Base-by-base conservation (phyloP, 176 grass and related monocot genomes). In the Cenchrus americanus region DNA sequence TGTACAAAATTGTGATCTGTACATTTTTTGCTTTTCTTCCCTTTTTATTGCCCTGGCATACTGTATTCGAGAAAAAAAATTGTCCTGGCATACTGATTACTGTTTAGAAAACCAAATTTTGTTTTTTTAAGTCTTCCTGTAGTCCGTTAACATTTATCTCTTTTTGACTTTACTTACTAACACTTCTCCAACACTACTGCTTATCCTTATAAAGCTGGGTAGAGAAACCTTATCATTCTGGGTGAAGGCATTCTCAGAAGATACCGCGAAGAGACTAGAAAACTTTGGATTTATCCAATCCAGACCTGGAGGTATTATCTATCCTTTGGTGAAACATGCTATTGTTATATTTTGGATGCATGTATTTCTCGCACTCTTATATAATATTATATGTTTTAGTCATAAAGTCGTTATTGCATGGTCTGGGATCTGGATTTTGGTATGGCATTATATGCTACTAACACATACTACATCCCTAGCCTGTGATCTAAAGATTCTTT, bases 201-300 rank as follows among this genome's bases (percentile, higher is more conserved):
- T 37, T 37, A 82, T 87, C 53, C 8, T 88, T 92, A 88, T 92
- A 87, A 87, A 99, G 97, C 89, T 99, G 80, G 89, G 82, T 37
- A 92, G 97, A 60, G 97, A 99, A 92, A 91, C 93, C 57, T 91
- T 99, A 83, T 99, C 97, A 90, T 99, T 99, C 82, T 99, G 97
- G 97, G 97, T 99, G 58, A 99, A 92, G 84, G 97, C 97, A 55
- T 99, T 99, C 87, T 96, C 97, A 51, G 97, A 99, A 88, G 97
- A 99, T 87, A 99, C 97, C 15, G 93, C 97, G 1, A 94, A 94
- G 86, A 96, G 97, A 81, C 93, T 99, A 77, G 91, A 96, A 78
- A 99, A 99, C 81, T 99, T 94, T 26, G 97, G 97, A 71, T 99
- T 99, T 80, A 94, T 99, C 82, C 97, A 99, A 87, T 96, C 86